Evolutionary conservation across 2,329 filamentous ascomycete species (phyloP).

Genomic region (Pestalotiopsis sp.): DNA sequence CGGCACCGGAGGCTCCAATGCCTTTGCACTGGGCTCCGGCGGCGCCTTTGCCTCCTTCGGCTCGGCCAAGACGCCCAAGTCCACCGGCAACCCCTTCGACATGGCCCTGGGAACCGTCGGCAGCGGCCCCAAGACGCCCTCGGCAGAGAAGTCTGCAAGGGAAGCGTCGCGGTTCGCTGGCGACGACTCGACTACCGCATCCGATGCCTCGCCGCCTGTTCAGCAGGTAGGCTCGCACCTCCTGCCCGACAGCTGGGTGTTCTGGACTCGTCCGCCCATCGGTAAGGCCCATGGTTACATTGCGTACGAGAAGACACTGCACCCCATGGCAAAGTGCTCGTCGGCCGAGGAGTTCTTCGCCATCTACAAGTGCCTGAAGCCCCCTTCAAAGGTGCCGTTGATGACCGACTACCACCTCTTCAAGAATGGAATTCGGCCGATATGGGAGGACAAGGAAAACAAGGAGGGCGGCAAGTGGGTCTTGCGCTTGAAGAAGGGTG

Average conservation of each 20-base stretch:
- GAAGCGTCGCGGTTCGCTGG: conserved; percentile 34
- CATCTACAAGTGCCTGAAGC: conserved; percentile 85
- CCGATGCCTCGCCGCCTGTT: conserved; percentile 10
- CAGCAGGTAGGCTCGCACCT: conserved; percentile 45
- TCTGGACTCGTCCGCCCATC: conserved; percentile 96
- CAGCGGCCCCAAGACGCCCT: conserved; percentile 50
- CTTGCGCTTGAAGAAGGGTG: conserved; percentile 92
- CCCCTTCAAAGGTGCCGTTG: conserved; percentile 81
- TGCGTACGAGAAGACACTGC: conserved; percentile 96
- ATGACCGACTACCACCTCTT: conserved; percentile 99
- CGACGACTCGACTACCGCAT: conserved; percentile 41
- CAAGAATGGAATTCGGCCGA: conserved; percentile 91
- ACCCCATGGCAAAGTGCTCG: conserved; percentile 77
- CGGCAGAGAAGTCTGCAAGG: conserved; percentile 63
- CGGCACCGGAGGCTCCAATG: conserved; percentile 65
- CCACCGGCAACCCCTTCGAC: conserved; percentile 78
- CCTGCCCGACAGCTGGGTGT: conserved; percentile 87
- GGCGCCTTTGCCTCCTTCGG: conserved; percentile 92
- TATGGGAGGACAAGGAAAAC: conserved; percentile 99
- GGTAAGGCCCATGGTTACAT: conserved; percentile 85
- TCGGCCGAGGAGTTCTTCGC: conserved; percentile 90
- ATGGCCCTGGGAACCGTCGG: conserved; percentile 58
- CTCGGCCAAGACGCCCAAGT: conserved; percentile 83
- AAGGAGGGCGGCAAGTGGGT: conserved; percentile 97
- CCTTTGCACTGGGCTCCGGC: conserved; percentile 91